These are phyloP conservation scores for Xylariaceae sp. DNA, from an alignment of 2,329 filamentous ascomycete species.

Conservation along the genomic window DNA sequence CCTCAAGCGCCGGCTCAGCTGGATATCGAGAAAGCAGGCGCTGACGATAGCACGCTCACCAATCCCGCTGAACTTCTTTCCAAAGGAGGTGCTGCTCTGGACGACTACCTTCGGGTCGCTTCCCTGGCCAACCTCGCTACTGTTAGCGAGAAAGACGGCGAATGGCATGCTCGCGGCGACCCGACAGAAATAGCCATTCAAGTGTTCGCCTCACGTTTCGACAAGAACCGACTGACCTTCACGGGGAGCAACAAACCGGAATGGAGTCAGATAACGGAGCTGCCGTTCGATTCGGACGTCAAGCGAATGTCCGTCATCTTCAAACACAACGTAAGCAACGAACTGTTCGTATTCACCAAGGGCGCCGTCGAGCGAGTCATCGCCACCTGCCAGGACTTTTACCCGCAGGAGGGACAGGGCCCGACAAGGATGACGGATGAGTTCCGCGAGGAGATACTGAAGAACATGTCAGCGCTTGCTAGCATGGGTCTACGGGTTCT, in stretches of 20 bases:
- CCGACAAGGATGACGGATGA: constrained; percentile 40
- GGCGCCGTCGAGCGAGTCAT: constrained; percentile 65
- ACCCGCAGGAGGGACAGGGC: constrained; percentile 30
- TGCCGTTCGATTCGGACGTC: constrained; percentile 66
- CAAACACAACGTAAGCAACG: constrained; percentile 33
- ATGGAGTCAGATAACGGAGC: constrained; percentile 57
- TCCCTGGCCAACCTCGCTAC: constrained; percentile 52
- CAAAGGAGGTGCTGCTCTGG: constrained; percentile 39
- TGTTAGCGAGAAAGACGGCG: constrained; percentile 38
- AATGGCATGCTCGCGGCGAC: constrained; percentile 58
- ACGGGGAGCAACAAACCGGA: constrained; percentile 42
- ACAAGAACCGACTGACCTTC: constrained; percentile 50
- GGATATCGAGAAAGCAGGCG: constrained; percentile 26
- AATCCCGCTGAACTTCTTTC: constrained; percentile 33
- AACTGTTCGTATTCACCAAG: constrained; percentile 45
- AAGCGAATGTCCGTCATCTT: constrained; percentile 72
- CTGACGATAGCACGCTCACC: constrained; percentile 16
- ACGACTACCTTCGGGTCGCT: constrained; percentile 53
- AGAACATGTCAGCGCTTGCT: constrained; percentile 58
- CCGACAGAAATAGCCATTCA: constrained; percentile 69
- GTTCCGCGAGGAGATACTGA: constrained; percentile 46
- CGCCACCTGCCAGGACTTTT: constrained; percentile 48
- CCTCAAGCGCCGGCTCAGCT: constrained; percentile 31
- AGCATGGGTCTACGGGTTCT: constrained; percentile 58
- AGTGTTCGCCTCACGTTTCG: constrained; percentile 63